These are phyloP conservation scores for Botrytis byssoidea DNA, from an alignment of 2,329 filamentous ascomycete species.

Conservation along the genomic window DNA sequence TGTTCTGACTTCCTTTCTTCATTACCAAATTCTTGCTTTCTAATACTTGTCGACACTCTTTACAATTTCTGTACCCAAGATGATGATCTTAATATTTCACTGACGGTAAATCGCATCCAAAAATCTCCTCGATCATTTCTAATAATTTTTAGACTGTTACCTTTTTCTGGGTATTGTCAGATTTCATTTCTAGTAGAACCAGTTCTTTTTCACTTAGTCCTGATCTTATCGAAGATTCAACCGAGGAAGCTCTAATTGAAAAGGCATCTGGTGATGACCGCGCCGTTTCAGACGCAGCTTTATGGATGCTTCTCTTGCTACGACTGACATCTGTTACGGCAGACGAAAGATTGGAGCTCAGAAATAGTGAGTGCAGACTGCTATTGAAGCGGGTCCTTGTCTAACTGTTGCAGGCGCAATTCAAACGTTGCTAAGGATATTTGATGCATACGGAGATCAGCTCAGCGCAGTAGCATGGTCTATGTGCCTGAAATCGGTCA, in stretches of 20 bases:
- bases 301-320: conserved; percentile 77
- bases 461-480: conserved; percentile 78
- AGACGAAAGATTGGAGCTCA: conserved; percentile 70
- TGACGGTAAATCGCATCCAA: conserved; percentile 66
- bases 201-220: conserved; percentile 57
- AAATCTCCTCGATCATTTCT: conserved; percentile 20
- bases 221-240: conserved; percentile 52
- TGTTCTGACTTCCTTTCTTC: conserved; percentile 89
- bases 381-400: background rate
- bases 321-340: conserved; percentile 69
- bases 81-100: conserved; percentile 90
- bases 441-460: conserved; percentile 85
- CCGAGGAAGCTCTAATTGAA: conserved; percentile 56
- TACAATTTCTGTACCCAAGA: conserved; percentile 86
- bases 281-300: conserved; percentile 63
- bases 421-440: conserved; percentile 85
- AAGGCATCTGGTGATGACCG: conserved; percentile 60
- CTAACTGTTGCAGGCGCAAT: conserved; percentile 61
- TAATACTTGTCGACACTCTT: conserved; percentile 79
- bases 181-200: conserved; percentile 69
- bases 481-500: conserved; percentile 74
- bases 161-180: conserved; percentile 93
- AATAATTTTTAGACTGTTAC: conserved; percentile 67
- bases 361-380: conserved; percentile 58
- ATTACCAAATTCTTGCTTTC: conserved; percentile 68